Evolutionary conservation across 805 yeast species (phyloP).

Genomic region (fission yeast (Schizosaccharomyces pombe)): DNA sequence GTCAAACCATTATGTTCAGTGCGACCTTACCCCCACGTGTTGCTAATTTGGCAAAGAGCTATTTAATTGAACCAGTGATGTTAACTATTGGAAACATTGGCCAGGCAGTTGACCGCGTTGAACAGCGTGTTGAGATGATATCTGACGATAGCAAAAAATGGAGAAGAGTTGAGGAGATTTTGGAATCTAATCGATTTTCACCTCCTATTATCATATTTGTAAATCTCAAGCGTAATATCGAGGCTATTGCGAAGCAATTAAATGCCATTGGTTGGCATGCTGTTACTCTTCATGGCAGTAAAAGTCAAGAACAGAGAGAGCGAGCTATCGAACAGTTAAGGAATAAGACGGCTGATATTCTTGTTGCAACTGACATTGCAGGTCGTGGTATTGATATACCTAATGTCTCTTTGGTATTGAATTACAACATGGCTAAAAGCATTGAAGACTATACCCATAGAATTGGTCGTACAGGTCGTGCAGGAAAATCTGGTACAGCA

Average conservation of each 20-base stretch:
- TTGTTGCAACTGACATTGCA: constrained; percentile 87
- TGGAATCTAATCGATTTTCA: constrained; percentile 15
- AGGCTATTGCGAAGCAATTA: constrained; percentile 33
- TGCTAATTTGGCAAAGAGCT: constrained; percentile 39
- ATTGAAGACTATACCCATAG: constrained; percentile 78
- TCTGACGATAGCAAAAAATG: constrained; percentile 23
- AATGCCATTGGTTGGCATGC: constrained; percentile 23
- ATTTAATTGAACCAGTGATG: constrained; percentile 36
- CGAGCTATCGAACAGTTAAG: constrained; percentile 40
- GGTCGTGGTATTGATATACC: constrained; percentile 91
- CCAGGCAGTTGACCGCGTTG: constrained; percentile 41
- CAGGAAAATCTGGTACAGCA: constrained; percentile 60
- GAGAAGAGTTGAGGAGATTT: constrained; percentile 20
- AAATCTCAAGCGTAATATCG: constrained; percentile 53
- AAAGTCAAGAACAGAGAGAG: constrained; percentile 68
- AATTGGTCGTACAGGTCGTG: constrained; percentile 92
- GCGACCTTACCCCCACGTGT: constrained; percentile 73
- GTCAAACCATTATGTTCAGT: constrained; percentile 74
- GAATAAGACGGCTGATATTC: constrained; percentile 29
- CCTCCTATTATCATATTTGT: constrained; percentile 64
- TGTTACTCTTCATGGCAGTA: constrained; percentile 64
- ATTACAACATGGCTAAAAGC: constrained; percentile 57
- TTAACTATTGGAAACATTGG: constrained; percentile 47
- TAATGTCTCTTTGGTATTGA: constrained; percentile 60
- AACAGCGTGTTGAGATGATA: constrained; percentile 40